Base-by-base conservation (phyloP, 306 rosid species). In the Hylodesmum podocarpum region DNA sequence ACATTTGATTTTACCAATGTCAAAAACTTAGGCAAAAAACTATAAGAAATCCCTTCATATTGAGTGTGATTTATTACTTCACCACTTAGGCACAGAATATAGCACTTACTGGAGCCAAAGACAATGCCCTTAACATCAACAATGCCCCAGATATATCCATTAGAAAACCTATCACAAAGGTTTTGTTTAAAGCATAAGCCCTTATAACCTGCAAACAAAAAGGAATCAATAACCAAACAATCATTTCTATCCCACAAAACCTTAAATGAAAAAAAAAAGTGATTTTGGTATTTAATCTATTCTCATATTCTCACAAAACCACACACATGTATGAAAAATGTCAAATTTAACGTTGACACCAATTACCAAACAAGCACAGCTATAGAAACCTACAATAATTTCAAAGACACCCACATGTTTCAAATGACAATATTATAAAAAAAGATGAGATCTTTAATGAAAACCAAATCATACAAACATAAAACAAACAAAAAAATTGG, bases 101-200 rank as follows among this genome's bases (percentile, higher is more conserved):
- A 76, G 57, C 29, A 77, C 96, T 87, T 82, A 93, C 97, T 80
- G 96, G 97, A 81, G 97, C 97, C 58, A 82, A 83, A 80, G 96
- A 89, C 72, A 93, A 53, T 40, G 97, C 97, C 82, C 89, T 90
- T 84, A 93, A 67, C 97, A 93, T 93, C 78, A 93, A 78, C 40
- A 90, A 13, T 47, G 97, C 97, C 31, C 97, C 97, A 75, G 83
- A 87, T 44, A 90, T 90, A 83, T 93, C 97, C 94, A 93, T 90
- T 51, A 93, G 83, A 80, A 93, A 93, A 40, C 97, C 94, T 6
- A 87, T 58, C 82, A 82, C 19, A 94, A 93, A 93, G 40, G 89
- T 76, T 84, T 55, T 90, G 83, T 93, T 90, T 57, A 89, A 84
- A 40, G 88, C 97, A 79, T 93, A 93, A 13, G 94, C 89, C 88